phyloP scores from a whole-genome alignment of 495 filamentous ascomycete genomes.

The Hypoxylon cercidicola region DNA sequence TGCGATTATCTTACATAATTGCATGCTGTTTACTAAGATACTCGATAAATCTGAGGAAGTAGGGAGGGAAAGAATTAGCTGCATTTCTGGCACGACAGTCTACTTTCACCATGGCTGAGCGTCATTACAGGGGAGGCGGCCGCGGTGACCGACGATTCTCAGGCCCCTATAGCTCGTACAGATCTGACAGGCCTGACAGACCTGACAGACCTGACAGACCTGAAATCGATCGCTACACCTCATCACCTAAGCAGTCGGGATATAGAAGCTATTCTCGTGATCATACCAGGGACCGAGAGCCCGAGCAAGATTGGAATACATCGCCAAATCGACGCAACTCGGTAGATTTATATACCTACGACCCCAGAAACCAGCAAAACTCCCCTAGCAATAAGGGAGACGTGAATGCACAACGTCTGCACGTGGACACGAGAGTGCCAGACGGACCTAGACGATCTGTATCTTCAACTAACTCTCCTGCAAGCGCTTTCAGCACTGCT shows the following conservation, averaged over 20 bases:
- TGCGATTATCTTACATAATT: neutral
- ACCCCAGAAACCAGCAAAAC: conserved; percentile 9
- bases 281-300: neutral
- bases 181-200: conserved; percentile 7
- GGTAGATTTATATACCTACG: conserved; percentile 14
- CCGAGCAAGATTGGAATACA: conserved; percentile 11
- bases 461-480: conserved; percentile 25
- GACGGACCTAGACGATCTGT: conserved; percentile 9
- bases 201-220: neutral
- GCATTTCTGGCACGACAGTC: neutral
- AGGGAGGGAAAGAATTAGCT: neutral
- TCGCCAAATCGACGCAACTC: conserved; percentile 16
- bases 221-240: neutral
- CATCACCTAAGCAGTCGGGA: neutral
- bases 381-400: conserved; percentile 11
- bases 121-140: too few relatives aligned
- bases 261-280: conserved; percentile 18
- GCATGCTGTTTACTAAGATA: neutral
- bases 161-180: too few relatives aligned
- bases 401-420: conserved; percentile 7
- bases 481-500: conserved; percentile 16
- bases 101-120: conserved; percentile 12
- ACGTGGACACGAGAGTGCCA: conserved; percentile 23
- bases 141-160: too few relatives aligned
- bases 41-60: neutral